phyloP scores from a whole-genome alignment of 2,329 filamentous ascomycete species.

The Alternaria arbusti region DNA sequence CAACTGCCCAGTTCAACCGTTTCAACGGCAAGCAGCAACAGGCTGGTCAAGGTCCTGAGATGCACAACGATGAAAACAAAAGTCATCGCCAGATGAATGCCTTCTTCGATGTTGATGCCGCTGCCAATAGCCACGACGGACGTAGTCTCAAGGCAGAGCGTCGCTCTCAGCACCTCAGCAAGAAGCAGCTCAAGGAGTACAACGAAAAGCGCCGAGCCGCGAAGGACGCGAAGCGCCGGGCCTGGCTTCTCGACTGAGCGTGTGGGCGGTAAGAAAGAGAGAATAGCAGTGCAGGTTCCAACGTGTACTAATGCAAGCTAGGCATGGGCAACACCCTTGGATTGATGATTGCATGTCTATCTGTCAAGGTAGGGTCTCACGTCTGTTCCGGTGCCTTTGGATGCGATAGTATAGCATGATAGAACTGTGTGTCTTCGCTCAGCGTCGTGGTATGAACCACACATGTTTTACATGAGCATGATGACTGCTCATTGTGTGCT shows the following conservation, averaged over 20 bases:
- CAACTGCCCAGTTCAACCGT: constrained; percentile 83
- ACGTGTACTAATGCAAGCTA: constrained; percentile 39
- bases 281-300: constrained; percentile 16
- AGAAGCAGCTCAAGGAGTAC: constrained; percentile 87
- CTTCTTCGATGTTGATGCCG: constrained; percentile 94
- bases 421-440: not conserved
- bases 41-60: constrained; percentile 70
- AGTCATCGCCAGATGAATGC: constrained; percentile 86
- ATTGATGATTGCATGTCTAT: constrained; percentile 4
- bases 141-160: constrained; percentile 91
- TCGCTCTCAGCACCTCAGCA: constrained; percentile 80
- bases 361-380: constrained; percentile 27
- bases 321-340: constrained; percentile 12
- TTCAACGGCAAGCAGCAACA: constrained; percentile 86
- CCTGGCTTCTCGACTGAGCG: constrained; percentile 83
- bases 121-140: constrained; percentile 88
- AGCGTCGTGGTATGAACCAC: not conserved
- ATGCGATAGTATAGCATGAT: not conserved
- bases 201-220: constrained; percentile 86
- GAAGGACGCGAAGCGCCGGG: constrained; percentile 93
- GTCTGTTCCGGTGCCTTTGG: constrained; percentile 3
- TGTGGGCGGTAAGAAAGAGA: constrained; percentile 38
- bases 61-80: constrained; percentile 87
- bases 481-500: not conserved
- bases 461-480: not conserved